phyloP scores from a whole-genome alignment of 129 eudicot genomes.

The Lactuca sativa region DNA sequence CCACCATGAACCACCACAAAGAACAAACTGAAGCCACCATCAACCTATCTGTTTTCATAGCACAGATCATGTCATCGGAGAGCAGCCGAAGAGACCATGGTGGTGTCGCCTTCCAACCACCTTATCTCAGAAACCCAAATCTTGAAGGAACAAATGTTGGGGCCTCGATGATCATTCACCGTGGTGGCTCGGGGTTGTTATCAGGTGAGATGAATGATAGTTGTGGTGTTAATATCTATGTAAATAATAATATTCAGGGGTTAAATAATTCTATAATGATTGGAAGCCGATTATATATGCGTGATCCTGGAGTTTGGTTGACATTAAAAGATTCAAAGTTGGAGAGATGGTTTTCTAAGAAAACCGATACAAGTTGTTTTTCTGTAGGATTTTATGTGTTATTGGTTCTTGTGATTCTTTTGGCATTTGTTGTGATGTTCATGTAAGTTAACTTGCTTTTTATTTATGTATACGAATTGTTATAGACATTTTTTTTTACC shows the following conservation, averaged over 20 bases:
- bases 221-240: constrained; percentile 60
- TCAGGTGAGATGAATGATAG: constrained; percentile 41
- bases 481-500: background rate
- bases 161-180: constrained; percentile 45
- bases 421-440: constrained; percentile 26
- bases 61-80: constrained; percentile 36
- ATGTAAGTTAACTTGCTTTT: constrained; percentile 18
- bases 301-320: constrained; percentile 62
- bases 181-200: constrained; percentile 19
- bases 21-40: constrained; percentile 21
- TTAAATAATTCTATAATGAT: constrained; percentile 67
- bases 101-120: constrained; percentile 24
- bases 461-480: background rate
- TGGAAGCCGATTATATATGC: constrained; percentile 63
- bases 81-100: constrained; percentile 16
- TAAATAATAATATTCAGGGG: constrained; percentile 68
- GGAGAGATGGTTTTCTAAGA: constrained; percentile 40
- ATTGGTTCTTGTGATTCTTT: constrained; percentile 18
- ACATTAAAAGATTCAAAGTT: constrained; percentile 38
- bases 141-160: constrained; percentile 56
- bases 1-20: constrained; percentile 53
- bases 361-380: background rate
- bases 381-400: constrained; percentile 20
- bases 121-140: constrained; percentile 31
- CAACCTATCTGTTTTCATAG: constrained; percentile 28